Evolutionary conservation across 148 eudicot species (phyloP).

Genomic region (Chenopodium album): DNA sequence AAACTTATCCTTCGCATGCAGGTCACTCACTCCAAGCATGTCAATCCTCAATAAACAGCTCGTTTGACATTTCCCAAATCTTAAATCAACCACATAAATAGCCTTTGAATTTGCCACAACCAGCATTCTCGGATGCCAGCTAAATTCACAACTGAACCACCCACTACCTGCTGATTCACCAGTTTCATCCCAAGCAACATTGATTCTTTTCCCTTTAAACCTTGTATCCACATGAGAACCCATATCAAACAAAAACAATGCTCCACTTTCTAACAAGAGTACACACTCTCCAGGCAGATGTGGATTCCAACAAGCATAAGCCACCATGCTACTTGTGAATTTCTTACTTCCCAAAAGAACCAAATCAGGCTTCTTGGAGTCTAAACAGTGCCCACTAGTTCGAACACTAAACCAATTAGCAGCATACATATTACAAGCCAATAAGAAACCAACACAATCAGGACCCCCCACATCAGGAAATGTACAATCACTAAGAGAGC

Average conservation of each 20-base stretch:
- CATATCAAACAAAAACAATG: constrained; percentile 60
- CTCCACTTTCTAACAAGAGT: constrained; percentile 67
- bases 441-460: constrained; percentile 53
- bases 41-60: constrained; percentile 52
- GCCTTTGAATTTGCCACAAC: constrained; percentile 56
- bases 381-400: constrained; percentile 25
- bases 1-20: constrained; percentile 44
- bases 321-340: constrained; percentile 49
- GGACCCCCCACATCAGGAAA: constrained; percentile 6
- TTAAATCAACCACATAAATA: constrained; percentile 64
- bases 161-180: constrained; percentile 24
- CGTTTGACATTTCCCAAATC: constrained; percentile 37
- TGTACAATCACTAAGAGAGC: constrained; percentile 28
- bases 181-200: constrained; percentile 41
- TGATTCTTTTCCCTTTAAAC: constrained; percentile 41
- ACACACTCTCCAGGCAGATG: constrained; percentile 63
- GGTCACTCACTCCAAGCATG: constrained; percentile 21
- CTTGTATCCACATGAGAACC: constrained; percentile 23
- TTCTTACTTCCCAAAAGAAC: constrained; percentile 41
- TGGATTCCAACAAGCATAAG: constrained; percentile 75
- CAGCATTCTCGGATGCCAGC: constrained; percentile 76
- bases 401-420: constrained; percentile 56
- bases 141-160: constrained; percentile 83
- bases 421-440: constrained; percentile 56
- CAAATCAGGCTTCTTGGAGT: constrained; percentile 33